These are phyloP conservation scores for Epichloe elymi DNA, from an alignment of 2,329 filamentous ascomycete species.

Conservation along the genomic window DNA sequence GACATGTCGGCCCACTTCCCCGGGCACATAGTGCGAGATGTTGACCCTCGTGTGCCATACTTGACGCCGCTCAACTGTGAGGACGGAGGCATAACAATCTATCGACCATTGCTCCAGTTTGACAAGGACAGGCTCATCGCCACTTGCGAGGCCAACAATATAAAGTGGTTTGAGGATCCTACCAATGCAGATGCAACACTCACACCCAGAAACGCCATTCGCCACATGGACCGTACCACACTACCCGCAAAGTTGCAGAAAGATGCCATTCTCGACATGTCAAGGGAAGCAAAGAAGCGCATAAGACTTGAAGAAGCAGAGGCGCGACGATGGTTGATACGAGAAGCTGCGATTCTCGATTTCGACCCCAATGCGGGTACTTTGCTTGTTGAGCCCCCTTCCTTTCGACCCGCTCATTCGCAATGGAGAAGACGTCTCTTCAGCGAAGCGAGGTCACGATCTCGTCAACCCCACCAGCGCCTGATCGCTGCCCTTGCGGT, in stretches of 20 bases:
- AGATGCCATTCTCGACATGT: conserved; percentile 47
- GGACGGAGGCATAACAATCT: conserved; percentile 50
- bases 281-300: conserved; percentile 35
- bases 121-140: conserved; percentile 60
- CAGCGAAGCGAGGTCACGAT: conserved; percentile 11
- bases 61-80: conserved; percentile 34
- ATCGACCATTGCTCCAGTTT: conserved; percentile 58
- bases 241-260: conserved; percentile 61
- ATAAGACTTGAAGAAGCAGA: conserved; percentile 32
- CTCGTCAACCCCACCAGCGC: conserved; percentile 23
- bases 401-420: conserved; percentile 9
- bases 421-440: conserved; percentile 10
- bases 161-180: conserved; percentile 71
- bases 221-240: conserved; percentile 44
- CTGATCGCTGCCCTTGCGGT: conserved; percentile 32
- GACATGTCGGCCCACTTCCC: conserved; percentile 16
- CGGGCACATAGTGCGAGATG: conserved; percentile 9
- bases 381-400: conserved; percentile 31
- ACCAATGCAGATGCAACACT: conserved; percentile 70
- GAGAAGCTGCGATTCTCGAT: conserved; percentile 30
- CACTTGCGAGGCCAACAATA: conserved; percentile 54
- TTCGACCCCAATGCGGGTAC: conserved; percentile 37
- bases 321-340: conserved; percentile 40
- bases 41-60: conserved; percentile 16
- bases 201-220: conserved; percentile 69